A percentile compares a stretch with the other conserved stretches of the same genome.
Conservation (phyloP, 2,329 filamentous ascomycete species). For the Microdochium paspali region DNA sequence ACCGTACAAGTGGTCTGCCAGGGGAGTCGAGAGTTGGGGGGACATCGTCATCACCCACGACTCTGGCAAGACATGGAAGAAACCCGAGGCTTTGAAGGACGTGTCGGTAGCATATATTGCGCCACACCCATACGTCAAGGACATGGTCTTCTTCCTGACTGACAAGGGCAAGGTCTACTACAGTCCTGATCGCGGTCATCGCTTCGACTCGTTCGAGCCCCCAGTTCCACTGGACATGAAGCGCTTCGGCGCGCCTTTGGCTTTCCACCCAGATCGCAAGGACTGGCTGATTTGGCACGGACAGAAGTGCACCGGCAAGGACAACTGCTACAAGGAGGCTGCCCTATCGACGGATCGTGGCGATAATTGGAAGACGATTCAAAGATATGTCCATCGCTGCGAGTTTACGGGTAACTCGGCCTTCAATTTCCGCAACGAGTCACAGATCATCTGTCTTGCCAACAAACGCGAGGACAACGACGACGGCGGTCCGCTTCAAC, state of each 20-base stretch:
- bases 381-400: conserved; percentile 69
- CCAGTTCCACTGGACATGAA: conserved; percentile 40
- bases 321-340: conserved; percentile 62
- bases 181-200: conserved; percentile 68
- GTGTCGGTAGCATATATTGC: conserved; percentile 63
- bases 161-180: conserved; percentile 59
- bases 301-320: conserved; percentile 45
- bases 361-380: conserved; percentile 65
- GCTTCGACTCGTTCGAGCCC: conserved; percentile 64
- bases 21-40: conserved; percentile 20
- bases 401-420: conserved; percentile 68
- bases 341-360: conserved; percentile 74
- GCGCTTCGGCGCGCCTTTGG: conserved; percentile 37
- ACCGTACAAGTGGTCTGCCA: conserved; percentile 39
- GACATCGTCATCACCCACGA: conserved; percentile 69
- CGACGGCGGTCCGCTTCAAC: conserved; percentile 51
- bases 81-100: conserved; percentile 50
- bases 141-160: conserved; percentile 82
- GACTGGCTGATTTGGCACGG: conserved; percentile 94
- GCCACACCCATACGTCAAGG: conserved; percentile 72
- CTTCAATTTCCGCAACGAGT: conserved; percentile 40
- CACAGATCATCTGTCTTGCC: conserved; percentile 53
- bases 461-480: conserved; percentile 58
- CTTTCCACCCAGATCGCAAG: conserved; percentile 76
- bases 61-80: conserved; percentile 81